phyloP scores from a whole-genome alignment of 164 flowering plant genomes.

The Aristolochia contorta region DNA sequence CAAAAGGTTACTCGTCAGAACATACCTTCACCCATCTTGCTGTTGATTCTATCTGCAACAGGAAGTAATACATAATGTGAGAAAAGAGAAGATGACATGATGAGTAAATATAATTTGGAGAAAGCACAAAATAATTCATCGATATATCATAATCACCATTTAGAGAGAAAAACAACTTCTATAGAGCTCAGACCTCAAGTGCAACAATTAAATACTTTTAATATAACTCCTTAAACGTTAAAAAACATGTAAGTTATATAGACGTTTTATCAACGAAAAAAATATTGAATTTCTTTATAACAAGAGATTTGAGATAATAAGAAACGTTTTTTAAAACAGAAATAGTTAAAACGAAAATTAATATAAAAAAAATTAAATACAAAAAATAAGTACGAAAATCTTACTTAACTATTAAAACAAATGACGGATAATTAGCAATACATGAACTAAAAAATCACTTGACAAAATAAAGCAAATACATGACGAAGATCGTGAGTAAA shows the following conservation, averaged over 20 bases:
- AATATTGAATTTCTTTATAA: not conserved
- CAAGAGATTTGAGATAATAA: not conserved
- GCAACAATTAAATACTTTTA: not conserved
- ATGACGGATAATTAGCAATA: not conserved
- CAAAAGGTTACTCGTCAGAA: not conserved
- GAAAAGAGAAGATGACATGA: not conserved
- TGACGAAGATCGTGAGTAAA: too few relatives aligned
- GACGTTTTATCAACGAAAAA: not conserved
- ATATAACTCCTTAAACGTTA: not conserved
- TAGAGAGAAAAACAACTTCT: not conserved
- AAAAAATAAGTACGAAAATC: too few relatives aligned
- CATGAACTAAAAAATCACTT: too few relatives aligned
- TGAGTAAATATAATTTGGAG: not conserved
- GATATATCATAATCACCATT: not conserved
- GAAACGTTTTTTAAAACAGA: too few relatives aligned
- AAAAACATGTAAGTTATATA: not conserved
- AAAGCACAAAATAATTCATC: not conserved
- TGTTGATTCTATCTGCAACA: conserved; percentile 61
- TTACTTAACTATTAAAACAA: not conserved
- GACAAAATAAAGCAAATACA: too few relatives aligned
- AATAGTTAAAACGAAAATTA: too few relatives aligned
- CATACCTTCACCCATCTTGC: conserved; percentile 90
- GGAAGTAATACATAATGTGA: conserved; percentile 1
- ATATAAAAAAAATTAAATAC: not conserved
- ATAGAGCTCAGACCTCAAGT: not conserved